A percentile compares a stretch with the other conserved stretches of the same genome.
Evolutionary conservation across 2,329 filamentous ascomycete species (phyloP).

Genomic region (Grosmannia clavigera): DNA sequence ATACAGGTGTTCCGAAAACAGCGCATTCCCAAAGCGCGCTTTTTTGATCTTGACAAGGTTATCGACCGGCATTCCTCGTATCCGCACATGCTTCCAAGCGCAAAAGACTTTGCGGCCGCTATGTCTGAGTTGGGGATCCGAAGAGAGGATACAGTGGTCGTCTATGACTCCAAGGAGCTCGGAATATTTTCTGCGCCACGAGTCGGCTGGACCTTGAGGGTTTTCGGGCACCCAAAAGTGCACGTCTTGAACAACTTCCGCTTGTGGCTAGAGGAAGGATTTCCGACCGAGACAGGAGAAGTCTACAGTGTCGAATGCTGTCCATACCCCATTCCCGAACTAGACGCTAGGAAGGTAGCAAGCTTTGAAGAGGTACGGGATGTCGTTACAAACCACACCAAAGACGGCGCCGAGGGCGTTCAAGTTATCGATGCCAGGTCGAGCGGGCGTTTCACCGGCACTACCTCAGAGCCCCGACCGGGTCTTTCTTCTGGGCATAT

Average conservation of each 20-base stretch:
- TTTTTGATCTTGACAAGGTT: conserved; percentile 91
- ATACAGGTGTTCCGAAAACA: conserved; percentile 68
- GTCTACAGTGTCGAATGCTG: conserved; percentile 55
- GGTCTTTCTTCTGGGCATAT: conserved; percentile 86
- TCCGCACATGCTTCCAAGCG: conserved; percentile 87
- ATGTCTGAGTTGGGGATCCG: conserved; percentile 84
- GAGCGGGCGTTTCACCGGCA: conserved; percentile 66
- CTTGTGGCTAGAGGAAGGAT: conserved; percentile 76
- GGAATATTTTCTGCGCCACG: conserved; percentile 91
- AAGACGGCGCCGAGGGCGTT: conserved; percentile 70
- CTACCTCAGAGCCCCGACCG: conserved; percentile 72
- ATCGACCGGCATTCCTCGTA: conserved; percentile 82
- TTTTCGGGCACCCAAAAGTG: conserved; percentile 81
- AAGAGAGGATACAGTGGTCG: conserved; percentile 78
- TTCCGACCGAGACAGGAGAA: conserved; percentile 70
- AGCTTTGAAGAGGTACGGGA: conserved; percentile 74
- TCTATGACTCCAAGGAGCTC: conserved; percentile 84
- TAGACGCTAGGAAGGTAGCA: conserved; percentile 52
- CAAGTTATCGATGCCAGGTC: conserved; percentile 85
- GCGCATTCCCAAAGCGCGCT: conserved; percentile 79
- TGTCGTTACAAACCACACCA: conserved; percentile 62
- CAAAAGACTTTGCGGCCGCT: conserved; percentile 69
- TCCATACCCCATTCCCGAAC: conserved; percentile 50
- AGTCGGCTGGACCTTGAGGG: conserved; percentile 83
- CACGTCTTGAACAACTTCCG: conserved; percentile 94